Conservation (phyloP, 164 flowering plant genomes). For the Kalanchoe fedtschenkoi region DNA sequence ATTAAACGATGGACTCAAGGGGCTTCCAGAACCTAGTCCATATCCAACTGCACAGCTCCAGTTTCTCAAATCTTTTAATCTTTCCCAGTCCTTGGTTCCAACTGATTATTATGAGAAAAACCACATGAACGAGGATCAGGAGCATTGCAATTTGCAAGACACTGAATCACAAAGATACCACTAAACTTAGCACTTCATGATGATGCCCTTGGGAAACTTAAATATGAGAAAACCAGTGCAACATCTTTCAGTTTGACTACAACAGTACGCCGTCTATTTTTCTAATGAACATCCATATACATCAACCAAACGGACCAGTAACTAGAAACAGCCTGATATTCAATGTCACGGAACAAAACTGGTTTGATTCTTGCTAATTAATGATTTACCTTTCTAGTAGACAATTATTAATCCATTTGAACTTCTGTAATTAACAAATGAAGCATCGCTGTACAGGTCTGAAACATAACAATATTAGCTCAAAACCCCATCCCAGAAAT, state of each 20-base stretch:
- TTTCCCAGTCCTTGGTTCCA: slow-evolving; percentile 35
- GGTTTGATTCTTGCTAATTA: not conserved
- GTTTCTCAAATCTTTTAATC: slow-evolving; percentile 42
- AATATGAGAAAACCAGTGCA: not conserved
- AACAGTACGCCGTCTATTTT: not conserved
- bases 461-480: not conserved
- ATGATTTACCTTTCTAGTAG: not conserved
- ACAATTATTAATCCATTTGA: not conserved
- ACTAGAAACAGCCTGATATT: not conserved
- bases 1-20: slow-evolving; percentile 87
- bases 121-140: not conserved
- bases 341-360: not conserved
- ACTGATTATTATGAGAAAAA: slow-evolving; percentile 19
- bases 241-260: no score
- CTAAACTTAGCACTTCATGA: not conserved
- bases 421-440: not conserved
- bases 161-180: not conserved
- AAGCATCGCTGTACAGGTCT: not conserved
- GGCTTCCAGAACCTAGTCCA: slow-evolving; percentile 73
- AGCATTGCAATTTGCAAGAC: not conserved
- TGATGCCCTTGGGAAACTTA: no score
- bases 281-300: not conserved
- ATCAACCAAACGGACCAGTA: not conserved
- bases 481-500: not conserved
- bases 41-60: slow-evolving; percentile 90